Conservation (phyloP, 805 yeast species). For the Dipodascus albidus region DNA sequence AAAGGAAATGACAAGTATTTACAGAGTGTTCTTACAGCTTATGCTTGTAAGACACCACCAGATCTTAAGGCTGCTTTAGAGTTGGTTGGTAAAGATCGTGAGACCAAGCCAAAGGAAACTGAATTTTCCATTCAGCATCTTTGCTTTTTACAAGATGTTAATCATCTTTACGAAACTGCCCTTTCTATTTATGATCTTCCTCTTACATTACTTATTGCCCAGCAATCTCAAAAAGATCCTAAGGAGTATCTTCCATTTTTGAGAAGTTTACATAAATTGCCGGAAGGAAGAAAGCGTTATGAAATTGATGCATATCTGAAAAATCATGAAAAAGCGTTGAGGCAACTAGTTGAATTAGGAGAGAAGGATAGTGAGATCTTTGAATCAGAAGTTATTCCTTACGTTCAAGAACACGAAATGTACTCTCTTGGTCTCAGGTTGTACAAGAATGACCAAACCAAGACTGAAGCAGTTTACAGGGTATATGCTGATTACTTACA, state of each 20-base stretch:
- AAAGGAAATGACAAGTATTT: conserved; percentile 45
- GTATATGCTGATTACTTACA: conserved; percentile 54
- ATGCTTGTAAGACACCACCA: conserved; percentile 86
- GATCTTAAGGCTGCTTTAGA: conserved; percentile 63
- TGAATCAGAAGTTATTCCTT: conserved; percentile 50
- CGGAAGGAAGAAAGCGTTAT: conserved; percentile 56
- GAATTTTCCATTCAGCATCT: conserved; percentile 69
- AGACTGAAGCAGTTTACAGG: conserved; percentile 38
- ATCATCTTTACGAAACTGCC: conserved; percentile 65
- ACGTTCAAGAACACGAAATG: conserved; percentile 56
- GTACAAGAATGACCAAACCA: conserved; percentile 43
- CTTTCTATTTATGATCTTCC: conserved; percentile 74
- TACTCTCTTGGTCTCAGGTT: conserved; percentile 58
- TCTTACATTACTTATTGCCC: conserved; percentile 75
- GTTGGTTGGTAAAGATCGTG: conserved; percentile 43
- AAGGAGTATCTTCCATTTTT: conserved; percentile 91
- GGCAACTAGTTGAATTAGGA: conserved; percentile 35
- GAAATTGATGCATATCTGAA: conserved; percentile 71
- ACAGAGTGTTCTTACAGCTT: conserved; percentile 79
- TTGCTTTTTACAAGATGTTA: conserved; percentile 85
- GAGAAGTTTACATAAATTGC: conserved; percentile 61
- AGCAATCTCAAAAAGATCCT: conserved; percentile 95
- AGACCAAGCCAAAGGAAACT: conserved; percentile 35
- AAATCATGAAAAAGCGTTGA: conserved; percentile 55
- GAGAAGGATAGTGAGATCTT: conserved; percentile 22